Evolutionary conservation across 805 yeast species (phyloP), one percentile per base, ranked within the genome.

Genomic region (Wickerhamiella australiensis): DNA sequence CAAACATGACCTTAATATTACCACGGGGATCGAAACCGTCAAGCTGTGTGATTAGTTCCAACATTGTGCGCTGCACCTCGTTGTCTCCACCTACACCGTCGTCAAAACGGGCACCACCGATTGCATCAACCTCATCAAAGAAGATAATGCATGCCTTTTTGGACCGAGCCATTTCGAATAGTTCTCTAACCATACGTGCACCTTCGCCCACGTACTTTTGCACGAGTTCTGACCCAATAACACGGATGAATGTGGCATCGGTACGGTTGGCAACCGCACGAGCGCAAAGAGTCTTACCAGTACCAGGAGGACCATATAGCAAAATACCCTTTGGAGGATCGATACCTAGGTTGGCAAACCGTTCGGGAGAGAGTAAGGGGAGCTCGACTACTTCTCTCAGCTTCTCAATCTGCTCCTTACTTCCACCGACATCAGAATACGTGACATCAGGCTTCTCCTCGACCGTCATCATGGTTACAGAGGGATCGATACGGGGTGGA

Each of bases 131-230:
- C 72, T 92, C 99, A 69, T 92, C 99, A 62, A 92, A 92, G 69
- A 92, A 92, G 51, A 92, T 90, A 62, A 92, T 92, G 69, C 97
- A 90, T 1, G 98, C 97, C 64, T 90, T 88, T 68, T 92, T 92
- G 33, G 97, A 84, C 65, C 98, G 82, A 1, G 99, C 99, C 97
- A 92, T 88, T 66, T 92, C 98, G 61, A 92, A 92, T 61, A 92
- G 75, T 69, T 92, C 99, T 68, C 99, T 79, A 50, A 92, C 97
- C 98, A 92, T 92, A 65, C 98, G 79, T 3, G 98, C 98, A 71
- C 99, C 99, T 71, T 92, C 99, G 65, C 99, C 99, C 47, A 92
- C 97, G 65, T 92, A 92, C 66, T 92, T 92, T 67, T 92, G 99
- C 26, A 92, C 98, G 65, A 92, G 75, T 68, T 92, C 98, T 1